phyloP scores from a whole-genome alignment of 2,329 filamentous ascomycete species.

The Hypoxylon sp. region DNA sequence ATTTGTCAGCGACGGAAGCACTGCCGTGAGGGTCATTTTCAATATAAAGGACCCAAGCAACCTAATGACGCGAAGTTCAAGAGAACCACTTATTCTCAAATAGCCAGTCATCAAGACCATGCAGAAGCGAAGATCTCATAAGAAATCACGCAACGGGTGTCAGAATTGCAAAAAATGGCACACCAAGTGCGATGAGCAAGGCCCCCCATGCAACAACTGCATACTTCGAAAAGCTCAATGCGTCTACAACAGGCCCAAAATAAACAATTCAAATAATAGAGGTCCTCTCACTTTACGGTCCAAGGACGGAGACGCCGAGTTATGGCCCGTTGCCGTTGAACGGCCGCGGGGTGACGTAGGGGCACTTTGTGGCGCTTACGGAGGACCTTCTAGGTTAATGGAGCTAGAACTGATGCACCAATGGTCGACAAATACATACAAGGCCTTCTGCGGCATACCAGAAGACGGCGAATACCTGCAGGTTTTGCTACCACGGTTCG shows the following conservation, averaged over 20 bases:
- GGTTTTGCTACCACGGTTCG: constrained; percentile 54
- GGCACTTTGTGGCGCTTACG: constrained; percentile 36
- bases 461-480: constrained; percentile 57
- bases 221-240: constrained; percentile 50
- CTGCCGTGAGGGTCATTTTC: constrained; percentile 10
- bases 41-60: constrained; percentile 20
- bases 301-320: background rate
- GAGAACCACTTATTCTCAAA: constrained; percentile 1
- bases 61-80: constrained; percentile 28
- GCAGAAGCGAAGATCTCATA: constrained; percentile 55
- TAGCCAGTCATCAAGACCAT: constrained; percentile 34
- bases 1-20: constrained; percentile 13
- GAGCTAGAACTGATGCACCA: constrained; percentile 68
- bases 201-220: constrained; percentile 53
- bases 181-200: constrained; percentile 54
- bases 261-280: constrained; percentile 13
- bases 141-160: constrained; percentile 56
- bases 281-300: constrained; percentile 28
- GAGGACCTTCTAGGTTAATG: constrained; percentile 47
- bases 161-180: constrained; percentile 56
- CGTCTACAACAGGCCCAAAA: constrained; percentile 48
- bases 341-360: constrained; percentile 39
- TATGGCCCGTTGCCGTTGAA: constrained; percentile 8
- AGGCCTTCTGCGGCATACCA: constrained; percentile 57
- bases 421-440: constrained; percentile 64